A percentile compares a stretch with the other conserved stretches of the same genome.
Conservation (phyloP, 2,329 filamentous ascomycete genomes). For the Laburnicola sp. region DNA sequence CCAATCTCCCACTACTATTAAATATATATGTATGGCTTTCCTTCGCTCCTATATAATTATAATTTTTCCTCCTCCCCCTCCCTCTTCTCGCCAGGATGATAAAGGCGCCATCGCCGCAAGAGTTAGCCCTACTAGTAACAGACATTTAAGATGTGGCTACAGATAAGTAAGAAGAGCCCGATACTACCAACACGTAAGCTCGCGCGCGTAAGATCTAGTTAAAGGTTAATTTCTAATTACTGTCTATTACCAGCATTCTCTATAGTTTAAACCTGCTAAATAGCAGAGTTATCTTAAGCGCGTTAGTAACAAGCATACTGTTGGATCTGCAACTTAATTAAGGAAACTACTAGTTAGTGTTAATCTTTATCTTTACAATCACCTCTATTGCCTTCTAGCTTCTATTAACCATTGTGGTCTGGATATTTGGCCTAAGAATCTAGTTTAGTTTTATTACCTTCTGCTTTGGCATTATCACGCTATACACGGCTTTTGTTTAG, state of each 20-base stretch:
- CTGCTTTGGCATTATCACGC: conserved; percentile 65
- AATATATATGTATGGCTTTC: conserved; percentile 19
- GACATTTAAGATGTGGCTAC: neutral
- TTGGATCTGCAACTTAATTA: conserved; percentile 62
- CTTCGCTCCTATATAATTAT: conserved; percentile 3
- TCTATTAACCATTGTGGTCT: conserved; percentile 67
- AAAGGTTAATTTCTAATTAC: conserved; percentile 69
- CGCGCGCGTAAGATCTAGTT: conserved; percentile 57
- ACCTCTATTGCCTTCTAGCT: conserved; percentile 69
- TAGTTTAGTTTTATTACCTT: conserved; percentile 65
- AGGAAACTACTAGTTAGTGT: conserved; percentile 68
- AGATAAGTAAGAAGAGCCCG: conserved; percentile 1
- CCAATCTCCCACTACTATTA: conserved; percentile 31
- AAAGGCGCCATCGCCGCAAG: conserved; percentile 6
- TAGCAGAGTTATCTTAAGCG: conserved; percentile 69
- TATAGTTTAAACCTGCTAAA: conserved; percentile 72
- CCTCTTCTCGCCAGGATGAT: conserved; percentile 2
- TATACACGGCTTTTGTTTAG: conserved; percentile 68
- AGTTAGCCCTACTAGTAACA: conserved; percentile 5
- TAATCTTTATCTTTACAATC: conserved; percentile 74
- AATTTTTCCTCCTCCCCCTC: neutral
- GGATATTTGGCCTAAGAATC: conserved; percentile 64
- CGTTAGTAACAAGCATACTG: conserved; percentile 70
- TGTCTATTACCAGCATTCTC: conserved; percentile 70
- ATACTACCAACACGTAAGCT: conserved; percentile 17